Conservation (phyloP, 306 rosid genomes). For the Acmispon strigosus region DNA sequence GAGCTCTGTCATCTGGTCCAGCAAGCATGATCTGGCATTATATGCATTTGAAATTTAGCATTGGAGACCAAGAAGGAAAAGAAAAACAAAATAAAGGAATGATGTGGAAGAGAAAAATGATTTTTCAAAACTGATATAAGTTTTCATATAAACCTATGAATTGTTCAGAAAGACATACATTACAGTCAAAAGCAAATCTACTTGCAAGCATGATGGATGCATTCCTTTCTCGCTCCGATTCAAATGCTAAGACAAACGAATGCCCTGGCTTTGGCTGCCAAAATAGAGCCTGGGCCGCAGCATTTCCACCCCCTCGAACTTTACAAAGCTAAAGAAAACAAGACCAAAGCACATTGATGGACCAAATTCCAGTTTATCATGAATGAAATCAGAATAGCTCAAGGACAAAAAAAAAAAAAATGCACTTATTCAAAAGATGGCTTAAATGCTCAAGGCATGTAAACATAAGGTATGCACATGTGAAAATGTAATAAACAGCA, state of each 20-base stretch:
- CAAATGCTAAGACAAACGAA: conserved; percentile 84
- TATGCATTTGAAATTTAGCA: conserved; percentile 16
- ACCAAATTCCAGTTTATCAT: conserved; percentile 9
- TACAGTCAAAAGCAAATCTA: conserved; percentile 95
- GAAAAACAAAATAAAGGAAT: neutral
- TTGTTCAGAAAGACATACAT: conserved; percentile 49
- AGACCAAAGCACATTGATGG: neutral
- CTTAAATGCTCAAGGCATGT: neutral
- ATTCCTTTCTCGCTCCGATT: conserved; percentile 90
- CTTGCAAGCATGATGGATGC: conserved; percentile 96
- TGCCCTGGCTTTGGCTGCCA: conserved; percentile 88
- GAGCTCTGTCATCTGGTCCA: conserved; percentile 90
- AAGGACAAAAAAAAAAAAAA: neutral
- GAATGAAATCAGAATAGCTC: neutral
- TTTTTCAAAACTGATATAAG: neutral
- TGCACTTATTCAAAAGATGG: neutral
- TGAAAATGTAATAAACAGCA: too few relatives aligned
- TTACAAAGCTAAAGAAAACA: conserved; percentile 69
- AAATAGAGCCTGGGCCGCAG: conserved; percentile 81
- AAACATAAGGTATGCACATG: too few relatives aligned
- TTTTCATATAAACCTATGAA: neutral
- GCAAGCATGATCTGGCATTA: conserved; percentile 77
- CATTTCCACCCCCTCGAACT: conserved; percentile 96
- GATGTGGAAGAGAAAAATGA: neutral
- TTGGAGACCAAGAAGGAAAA: neutral